Conservation (phyloP, 768 basidiomycete genomes). For the Boletales sp. region DNA sequence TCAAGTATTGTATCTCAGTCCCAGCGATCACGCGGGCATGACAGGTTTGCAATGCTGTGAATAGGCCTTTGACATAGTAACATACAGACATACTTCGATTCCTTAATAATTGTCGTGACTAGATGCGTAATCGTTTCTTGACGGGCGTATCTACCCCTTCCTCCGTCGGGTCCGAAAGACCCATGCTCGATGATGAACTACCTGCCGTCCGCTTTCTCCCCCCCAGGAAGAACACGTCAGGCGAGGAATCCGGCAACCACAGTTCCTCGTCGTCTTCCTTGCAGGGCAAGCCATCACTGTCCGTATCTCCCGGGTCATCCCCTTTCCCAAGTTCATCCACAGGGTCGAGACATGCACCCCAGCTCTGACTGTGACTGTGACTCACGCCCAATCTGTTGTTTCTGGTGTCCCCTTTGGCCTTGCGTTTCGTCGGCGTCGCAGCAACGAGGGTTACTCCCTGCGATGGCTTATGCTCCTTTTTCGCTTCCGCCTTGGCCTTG, state of each 20-base stretch:
- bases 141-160: conserved; percentile 18
- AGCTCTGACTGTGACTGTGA: conserved; percentile 13
- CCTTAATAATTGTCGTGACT: neutral
- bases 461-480: conserved; percentile 1
- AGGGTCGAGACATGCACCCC: conserved; percentile 1
- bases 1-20: no score
- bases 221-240: conserved; percentile 36
- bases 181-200: conserved; percentile 24
- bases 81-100: conserved; percentile 2
- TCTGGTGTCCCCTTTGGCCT: conserved; percentile 7
- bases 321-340: neutral
- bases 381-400: conserved; percentile 3
- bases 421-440: conserved; percentile 50
- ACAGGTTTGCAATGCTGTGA: no score
- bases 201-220: conserved; percentile 24
- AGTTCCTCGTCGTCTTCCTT: conserved; percentile 37
- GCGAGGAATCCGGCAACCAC: conserved; percentile 40
- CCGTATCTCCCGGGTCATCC: neutral
- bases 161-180: conserved; percentile 15
- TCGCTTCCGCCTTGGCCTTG: conserved; percentile 9
- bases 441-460: conserved; percentile 43
- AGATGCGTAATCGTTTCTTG: conserved; percentile 24
- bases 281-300: conserved; percentile 3
- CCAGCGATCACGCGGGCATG: no score
- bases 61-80: neutral